Conservation (phyloP, 2,329 filamentous ascomycete species). For the Talaromyces sp. region DNA sequence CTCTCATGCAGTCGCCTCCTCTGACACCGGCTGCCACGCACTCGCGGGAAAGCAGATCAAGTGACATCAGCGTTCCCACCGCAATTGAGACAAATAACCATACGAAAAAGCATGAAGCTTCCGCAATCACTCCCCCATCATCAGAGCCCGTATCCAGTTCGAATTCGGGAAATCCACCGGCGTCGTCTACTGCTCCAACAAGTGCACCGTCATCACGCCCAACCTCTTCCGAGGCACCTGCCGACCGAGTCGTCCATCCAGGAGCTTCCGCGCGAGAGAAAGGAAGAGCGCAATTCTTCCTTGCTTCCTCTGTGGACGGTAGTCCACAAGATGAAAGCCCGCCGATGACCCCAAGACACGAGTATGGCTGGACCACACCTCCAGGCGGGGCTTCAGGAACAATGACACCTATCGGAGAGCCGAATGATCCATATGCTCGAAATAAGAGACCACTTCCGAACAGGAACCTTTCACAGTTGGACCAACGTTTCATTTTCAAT, state of each 20-base stretch:
- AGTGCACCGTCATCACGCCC: slow-evolving; percentile 40
- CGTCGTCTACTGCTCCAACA: slow-evolving; percentile 25
- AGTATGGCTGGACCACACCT: slow-evolving; percentile 43
- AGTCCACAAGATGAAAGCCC: slow-evolving; percentile 60
- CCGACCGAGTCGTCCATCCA: slow-evolving; percentile 43
- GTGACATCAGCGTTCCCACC: slow-evolving; percentile 31
- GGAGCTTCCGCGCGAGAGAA: slow-evolving; percentile 43
- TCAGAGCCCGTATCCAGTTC: slow-evolving; percentile 49
- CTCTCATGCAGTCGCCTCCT: slow-evolving; percentile 79
- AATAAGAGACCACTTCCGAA: slow-evolving; percentile 69
- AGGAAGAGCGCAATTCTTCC: slow-evolving; percentile 51
- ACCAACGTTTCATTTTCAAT: slow-evolving; percentile 80
- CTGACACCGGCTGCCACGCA: slow-evolving; percentile 79
- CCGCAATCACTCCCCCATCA: slow-evolving; percentile 52
- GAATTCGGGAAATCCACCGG: slow-evolving; percentile 30
- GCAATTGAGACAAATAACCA: slow-evolving; percentile 30
- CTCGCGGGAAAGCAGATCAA: slow-evolving; percentile 50
- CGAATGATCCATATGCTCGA: slow-evolving; percentile 83
- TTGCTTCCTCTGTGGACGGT: slow-evolving; percentile 52
- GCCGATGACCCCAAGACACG: slow-evolving; percentile 54
- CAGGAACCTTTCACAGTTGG: slow-evolving; percentile 63
- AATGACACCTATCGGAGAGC: slow-evolving; percentile 73
- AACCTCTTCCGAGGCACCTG: slow-evolving; percentile 38
- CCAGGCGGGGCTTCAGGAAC: slow-evolving; percentile 62
- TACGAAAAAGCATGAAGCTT: slow-evolving; percentile 28